These are phyloP conservation scores for Solanum arcanum DNA, from an alignment of 257 asterid species.

Conservation along the genomic window DNA sequence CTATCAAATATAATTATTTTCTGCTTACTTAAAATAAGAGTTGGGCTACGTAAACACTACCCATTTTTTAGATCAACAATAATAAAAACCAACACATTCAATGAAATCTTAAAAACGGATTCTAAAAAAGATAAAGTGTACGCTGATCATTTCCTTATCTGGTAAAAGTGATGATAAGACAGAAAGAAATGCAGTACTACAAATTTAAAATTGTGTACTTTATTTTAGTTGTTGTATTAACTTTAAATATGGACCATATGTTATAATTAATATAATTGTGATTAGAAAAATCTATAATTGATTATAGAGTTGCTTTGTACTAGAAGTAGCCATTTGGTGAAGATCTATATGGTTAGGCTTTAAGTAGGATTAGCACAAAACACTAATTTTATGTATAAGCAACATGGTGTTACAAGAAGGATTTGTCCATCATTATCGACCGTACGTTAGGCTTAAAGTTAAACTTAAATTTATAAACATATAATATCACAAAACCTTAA, in stretches of 20 bases:
- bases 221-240: background rate
- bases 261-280: background rate
- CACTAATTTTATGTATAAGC: background rate
- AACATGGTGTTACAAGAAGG: background rate
- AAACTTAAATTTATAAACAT: background rate
- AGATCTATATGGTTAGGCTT: background rate
- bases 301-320: background rate
- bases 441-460: background rate
- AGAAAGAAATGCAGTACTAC: background rate
- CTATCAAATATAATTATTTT: background rate
- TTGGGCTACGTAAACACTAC: background rate
- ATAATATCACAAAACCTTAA: background rate
- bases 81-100: background rate
- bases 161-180: too few species aligned
- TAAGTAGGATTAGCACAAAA: background rate
- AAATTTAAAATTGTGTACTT: background rate
- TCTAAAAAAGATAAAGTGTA: background rate
- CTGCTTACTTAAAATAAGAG: background rate
- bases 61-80: background rate
- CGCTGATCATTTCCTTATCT: background rate
- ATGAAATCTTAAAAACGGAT: background rate
- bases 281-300: background rate
- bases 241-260: background rate
- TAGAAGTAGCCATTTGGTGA: background rate
- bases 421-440: background rate